These are phyloP conservation scores for Rhizoclosmatium globosum DNA, from an alignment of 192 early-diverging fungal genomes.

Conservation along the genomic window DNA sequence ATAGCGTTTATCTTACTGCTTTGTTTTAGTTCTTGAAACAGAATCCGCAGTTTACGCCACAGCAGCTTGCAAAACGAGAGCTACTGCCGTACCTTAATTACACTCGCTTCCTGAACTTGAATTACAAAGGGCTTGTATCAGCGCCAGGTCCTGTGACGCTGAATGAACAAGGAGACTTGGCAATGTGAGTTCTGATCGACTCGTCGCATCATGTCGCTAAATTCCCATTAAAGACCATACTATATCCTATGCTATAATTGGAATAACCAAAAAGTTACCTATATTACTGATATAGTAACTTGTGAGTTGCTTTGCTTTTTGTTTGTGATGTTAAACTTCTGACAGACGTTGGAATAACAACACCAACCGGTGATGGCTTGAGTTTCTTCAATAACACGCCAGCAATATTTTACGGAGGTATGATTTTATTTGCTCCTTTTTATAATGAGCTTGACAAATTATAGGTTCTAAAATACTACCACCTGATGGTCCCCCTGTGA, in stretches of 20 bases:
- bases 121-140: background rate
- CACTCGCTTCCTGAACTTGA: background rate
- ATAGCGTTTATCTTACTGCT: too few relatives aligned
- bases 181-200: too few relatives aligned
- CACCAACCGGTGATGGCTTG: background rate
- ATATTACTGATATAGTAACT: too few relatives aligned
- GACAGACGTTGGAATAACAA: too few relatives aligned
- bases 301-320: too few relatives aligned
- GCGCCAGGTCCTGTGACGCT: too few relatives aligned
- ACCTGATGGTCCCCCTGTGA: background rate
- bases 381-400: background rate
- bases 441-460: background rate
- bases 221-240: too few relatives aligned
- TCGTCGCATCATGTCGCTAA: too few relatives aligned
- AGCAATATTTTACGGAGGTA: background rate
- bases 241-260: too few relatives aligned
- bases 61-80: background rate
- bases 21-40: background rate
- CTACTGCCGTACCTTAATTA: background rate
- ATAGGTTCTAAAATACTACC: background rate
- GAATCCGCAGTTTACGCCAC: background rate
- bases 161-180: too few relatives aligned
- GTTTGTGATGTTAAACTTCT: too few relatives aligned
- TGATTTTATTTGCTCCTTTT: background rate
- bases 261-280: too few relatives aligned